These are phyloP conservation scores for Liriodendron chinense DNA, from an alignment of 164 flowering plant genomes.

Conservation along the genomic window DNA sequence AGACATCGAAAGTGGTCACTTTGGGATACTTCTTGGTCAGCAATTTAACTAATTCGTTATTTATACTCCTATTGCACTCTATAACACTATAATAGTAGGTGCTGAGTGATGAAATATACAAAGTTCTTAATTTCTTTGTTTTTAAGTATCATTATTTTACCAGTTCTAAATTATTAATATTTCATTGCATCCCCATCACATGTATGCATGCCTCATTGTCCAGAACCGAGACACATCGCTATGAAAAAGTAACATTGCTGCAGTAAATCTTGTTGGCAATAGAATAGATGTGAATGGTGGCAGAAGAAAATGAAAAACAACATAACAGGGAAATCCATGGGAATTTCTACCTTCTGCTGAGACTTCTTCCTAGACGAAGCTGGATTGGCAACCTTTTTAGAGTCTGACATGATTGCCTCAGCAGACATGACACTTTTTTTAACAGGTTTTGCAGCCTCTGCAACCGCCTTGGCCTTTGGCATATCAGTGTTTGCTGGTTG, in stretches of 20 bases:
- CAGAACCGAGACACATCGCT: no score
- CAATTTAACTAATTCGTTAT: no score
- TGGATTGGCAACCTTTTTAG: conserved; percentile 37
- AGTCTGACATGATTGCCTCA: conserved; percentile 42
- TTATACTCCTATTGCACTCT: no score
- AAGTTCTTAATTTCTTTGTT: no score
- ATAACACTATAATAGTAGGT: no score
- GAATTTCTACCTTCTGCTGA: conserved; percentile 50
- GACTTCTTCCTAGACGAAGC: conserved; percentile 40
- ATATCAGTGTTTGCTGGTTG: conserved; percentile 45
- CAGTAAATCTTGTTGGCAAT: not conserved
- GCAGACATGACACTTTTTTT: conserved; percentile 37
- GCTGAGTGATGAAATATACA: no score
- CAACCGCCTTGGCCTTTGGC: conserved; percentile 38
- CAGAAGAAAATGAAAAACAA: not conserved
- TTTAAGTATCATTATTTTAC: no score
- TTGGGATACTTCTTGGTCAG: no score
- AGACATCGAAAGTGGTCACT: no score
- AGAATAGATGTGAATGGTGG: not conserved
- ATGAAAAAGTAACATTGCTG: not conserved
- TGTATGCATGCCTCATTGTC: no score
- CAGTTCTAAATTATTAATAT: no score
- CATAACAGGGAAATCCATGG: not conserved
- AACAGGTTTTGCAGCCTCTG: conserved; percentile 42
- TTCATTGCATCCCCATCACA: no score